Evolutionary conservation across 352 stramenopile species (phyloP), one percentile per base, ranked within the genome.

Genomic region (Albugo laibachii): DNA sequence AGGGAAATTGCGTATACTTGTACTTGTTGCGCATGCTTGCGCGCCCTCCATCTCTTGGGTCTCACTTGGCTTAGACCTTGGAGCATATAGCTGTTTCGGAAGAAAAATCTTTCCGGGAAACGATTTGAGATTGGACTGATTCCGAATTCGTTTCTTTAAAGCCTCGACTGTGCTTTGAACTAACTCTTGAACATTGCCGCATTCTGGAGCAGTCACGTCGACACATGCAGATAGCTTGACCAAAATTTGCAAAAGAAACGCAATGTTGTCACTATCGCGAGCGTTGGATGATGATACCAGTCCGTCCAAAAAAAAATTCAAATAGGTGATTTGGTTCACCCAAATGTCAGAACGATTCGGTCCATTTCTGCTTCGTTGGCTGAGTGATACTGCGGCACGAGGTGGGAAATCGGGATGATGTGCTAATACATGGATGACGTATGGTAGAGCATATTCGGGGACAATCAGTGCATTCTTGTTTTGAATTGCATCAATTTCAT

Each of bases 111-210:
- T 78, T 8, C 79, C 79, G 3, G 79, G 79, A 37, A 82, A 92
- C 16, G 76, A 51, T 54, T 84, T 81, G 43, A 92, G 50, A 53
- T 86, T 87, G 11, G 70, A 78, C 52, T 84, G 76, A 2, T 77
- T 83, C 58, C 85, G 84, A 49, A 92, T 89, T 37, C 79, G 78
- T 36, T 80, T 82, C 50, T 84, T 84, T 21, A 92, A 57, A 18
- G 84, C 41, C 1, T 53, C 35, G 0, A 71, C 69, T 1, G 62
- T 57, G 16, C 55, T 79, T 21, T 81, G 73, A 21, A 86, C 61
- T 13, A 88, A 48, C 13, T 71, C 62, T 50, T 84, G 84, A 24
- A 85, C 72, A 31, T 62, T 52, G 13, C 58, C 61, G 10, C 52
- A 58, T 10, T 61, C 57, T 8, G 63, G 59, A 39, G 63, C 54